Conservation (phyloP, 352 stramenopile genomes). For the Elongisporangium senticosum region DNA sequence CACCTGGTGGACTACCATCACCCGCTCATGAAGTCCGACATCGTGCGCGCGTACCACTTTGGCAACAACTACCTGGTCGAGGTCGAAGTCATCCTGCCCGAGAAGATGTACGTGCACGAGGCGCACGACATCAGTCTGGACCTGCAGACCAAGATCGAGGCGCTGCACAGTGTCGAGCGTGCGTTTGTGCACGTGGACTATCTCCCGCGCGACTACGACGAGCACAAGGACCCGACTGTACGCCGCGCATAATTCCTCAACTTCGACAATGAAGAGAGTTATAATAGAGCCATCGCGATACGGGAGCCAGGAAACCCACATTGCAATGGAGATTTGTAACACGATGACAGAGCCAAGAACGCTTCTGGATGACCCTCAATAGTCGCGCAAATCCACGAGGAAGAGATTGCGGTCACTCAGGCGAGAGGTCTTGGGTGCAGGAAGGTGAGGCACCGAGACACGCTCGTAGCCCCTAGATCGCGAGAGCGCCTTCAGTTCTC, state of each 20-base stretch:
- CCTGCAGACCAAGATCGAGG: conserved; percentile 95
- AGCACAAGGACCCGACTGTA: conserved; percentile 84
- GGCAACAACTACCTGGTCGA: conserved; percentile 94
- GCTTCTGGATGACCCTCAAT: not conserved
- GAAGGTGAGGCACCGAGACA: not conserved
- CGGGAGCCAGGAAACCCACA: not conserved
- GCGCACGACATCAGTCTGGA: conserved; percentile 96
- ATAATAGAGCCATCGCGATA: not conserved
- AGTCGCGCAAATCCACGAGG: not conserved
- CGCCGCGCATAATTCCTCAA: conserved; percentile 21
- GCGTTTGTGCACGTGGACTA: conserved; percentile 99
- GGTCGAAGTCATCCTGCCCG: conserved; percentile 80
- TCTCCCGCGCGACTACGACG: conserved; percentile 81
- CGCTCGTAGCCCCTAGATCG: not conserved
- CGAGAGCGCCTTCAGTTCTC: not conserved
- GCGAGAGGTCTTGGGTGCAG: not conserved
- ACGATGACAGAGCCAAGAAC: not conserved
- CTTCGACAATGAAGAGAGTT: not conserved
- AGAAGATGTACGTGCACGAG: conserved; percentile 89
- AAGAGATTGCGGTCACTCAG: not conserved
- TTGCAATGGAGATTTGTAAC: not conserved
- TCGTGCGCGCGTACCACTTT: conserved; percentile 94
- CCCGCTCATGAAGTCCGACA: conserved; percentile 89
- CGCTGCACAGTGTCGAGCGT: conserved; percentile 93
- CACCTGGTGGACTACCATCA: conserved; percentile 86